Evolutionary conservation across 768 basidiomycete species (phyloP).

Genomic region (Amylocystis lapponica): DNA sequence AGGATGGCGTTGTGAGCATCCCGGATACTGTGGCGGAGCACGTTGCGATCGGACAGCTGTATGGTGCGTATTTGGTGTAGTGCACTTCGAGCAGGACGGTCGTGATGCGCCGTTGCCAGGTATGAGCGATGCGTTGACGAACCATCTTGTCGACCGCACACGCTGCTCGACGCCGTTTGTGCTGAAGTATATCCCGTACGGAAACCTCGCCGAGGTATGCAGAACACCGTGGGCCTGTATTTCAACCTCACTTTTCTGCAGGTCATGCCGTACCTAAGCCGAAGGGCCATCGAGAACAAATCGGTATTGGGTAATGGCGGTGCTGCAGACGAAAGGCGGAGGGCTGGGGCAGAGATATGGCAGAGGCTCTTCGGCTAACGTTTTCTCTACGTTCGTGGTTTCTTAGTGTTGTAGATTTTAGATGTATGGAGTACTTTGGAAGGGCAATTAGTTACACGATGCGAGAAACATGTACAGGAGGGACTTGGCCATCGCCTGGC

Average conservation of each 20-base stretch:
- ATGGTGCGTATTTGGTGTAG: conserved; percentile 45
- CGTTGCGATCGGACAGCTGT: conserved; percentile 75
- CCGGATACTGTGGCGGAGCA: conserved; percentile 53
- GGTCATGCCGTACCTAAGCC: conserved; percentile 87
- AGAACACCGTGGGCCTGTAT: no score
- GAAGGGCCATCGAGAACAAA: conserved; percentile 92
- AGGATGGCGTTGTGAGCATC: conserved; percentile 32
- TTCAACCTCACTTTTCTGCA: conserved; percentile 22
- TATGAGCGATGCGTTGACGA: conserved; percentile 80
- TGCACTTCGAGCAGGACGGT: not conserved
- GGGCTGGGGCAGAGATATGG: conserved; percentile 51
- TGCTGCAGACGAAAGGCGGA: conserved; percentile 53
- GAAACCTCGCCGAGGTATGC: conserved; percentile 56
- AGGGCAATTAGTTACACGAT: no score
- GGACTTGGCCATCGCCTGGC: no score
- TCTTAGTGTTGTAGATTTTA: no score
- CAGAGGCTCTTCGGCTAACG: conserved; percentile 30
- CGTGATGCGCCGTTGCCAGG: conserved; percentile 38
- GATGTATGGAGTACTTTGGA: no score
- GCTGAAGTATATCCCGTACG: conserved; percentile 83
- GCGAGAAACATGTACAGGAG: no score
- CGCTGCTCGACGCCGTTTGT: conserved; percentile 56
- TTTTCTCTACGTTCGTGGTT: no score
- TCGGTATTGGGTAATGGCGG: conserved; percentile 71
- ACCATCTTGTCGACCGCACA: conserved; percentile 56